These are phyloP conservation scores for Tagetes erecta DNA, from an alignment of 129 eudicot genomes.

Conservation along the genomic window DNA sequence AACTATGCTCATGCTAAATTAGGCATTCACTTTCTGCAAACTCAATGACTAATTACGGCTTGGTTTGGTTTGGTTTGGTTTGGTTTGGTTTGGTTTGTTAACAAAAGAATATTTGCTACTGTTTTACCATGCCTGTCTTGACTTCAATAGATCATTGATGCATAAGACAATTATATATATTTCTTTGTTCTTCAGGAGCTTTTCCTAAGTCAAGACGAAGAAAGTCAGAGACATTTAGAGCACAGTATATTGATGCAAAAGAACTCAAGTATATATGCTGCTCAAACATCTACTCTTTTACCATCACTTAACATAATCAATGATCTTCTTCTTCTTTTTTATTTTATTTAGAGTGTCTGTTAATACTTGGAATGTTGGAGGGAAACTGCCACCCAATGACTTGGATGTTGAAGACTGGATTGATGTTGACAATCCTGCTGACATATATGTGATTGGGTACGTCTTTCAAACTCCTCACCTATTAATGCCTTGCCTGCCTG, in stretches of 20 bases:
- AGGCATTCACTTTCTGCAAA: too few species aligned
- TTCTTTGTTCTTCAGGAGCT: conserved; percentile 45
- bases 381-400: conserved; percentile 73
- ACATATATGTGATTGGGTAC: conserved; percentile 89
- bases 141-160: neutral
- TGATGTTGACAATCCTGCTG: conserved; percentile 74
- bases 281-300: neutral
- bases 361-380: conserved; percentile 95
- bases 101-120: too few species aligned
- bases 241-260: conserved; percentile 84
- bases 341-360: conserved; percentile 63
- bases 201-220: conserved; percentile 73
- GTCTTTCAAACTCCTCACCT: conserved; percentile 9
- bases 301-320: neutral
- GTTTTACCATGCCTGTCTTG: too few species aligned
- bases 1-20: too few species aligned
- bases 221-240: conserved; percentile 92
- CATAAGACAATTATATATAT: conserved; percentile 10
- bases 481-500: too few species aligned
- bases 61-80: too few species aligned
- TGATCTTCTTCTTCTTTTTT: neutral
- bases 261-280: conserved; percentile 54
- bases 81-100: too few species aligned
- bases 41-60: too few species aligned
- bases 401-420: conserved; percentile 75